Percentiles rank a stretch among this genome's conserved stretches.
phyloP scores from a whole-genome alignment of 1,284 basidiomycete genomes.

The Stereum hirsutum region DNA sequence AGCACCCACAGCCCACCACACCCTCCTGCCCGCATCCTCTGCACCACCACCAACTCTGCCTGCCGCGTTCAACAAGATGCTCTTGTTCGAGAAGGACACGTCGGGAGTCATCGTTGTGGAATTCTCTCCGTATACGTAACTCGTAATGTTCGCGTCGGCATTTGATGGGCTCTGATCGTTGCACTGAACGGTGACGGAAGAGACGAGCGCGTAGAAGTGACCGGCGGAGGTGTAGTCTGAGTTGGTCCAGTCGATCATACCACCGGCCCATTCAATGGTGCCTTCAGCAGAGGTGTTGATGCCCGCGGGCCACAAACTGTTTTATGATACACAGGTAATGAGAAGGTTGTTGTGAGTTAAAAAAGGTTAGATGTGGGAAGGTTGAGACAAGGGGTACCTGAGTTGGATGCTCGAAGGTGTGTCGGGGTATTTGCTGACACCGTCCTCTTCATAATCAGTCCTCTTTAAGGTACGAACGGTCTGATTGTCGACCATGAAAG shows the following conservation, averaged over 20 bases:
- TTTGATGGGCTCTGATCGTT: conserved; percentile 35
- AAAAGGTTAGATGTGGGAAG: not conserved
- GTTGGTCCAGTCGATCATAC: conserved; percentile 71
- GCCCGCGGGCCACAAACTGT: conserved; percentile 74
- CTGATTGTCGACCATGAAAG: conserved; percentile 64
- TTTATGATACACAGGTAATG: conserved; percentile 1
- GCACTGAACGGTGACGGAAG: conserved; percentile 54
- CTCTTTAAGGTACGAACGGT: conserved; percentile 60
- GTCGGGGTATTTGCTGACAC: conserved; percentile 53
- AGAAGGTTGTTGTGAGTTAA: not conserved
- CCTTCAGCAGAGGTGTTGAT: conserved; percentile 49
- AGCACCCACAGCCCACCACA: conserved; percentile 3
- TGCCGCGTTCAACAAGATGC: conserved; percentile 26
- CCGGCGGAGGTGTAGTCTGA: conserved; percentile 62
- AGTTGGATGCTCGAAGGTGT: conserved; percentile 76
- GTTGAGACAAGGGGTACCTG: conserved; percentile 31
- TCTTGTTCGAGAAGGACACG: conserved; percentile 44
- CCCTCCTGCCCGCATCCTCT: not conserved
- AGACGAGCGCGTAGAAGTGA: conserved; percentile 52
- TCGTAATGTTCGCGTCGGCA: conserved; percentile 36
- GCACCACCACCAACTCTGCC: not conserved
- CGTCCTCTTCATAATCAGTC: conserved; percentile 40
- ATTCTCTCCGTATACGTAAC: conserved; percentile 56
- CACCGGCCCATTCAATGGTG: conserved; percentile 71
- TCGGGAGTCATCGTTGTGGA: conserved; percentile 37